Base-by-base conservation (phyloP, 208 protist genomes). In the Leishmania tropica region DNA sequence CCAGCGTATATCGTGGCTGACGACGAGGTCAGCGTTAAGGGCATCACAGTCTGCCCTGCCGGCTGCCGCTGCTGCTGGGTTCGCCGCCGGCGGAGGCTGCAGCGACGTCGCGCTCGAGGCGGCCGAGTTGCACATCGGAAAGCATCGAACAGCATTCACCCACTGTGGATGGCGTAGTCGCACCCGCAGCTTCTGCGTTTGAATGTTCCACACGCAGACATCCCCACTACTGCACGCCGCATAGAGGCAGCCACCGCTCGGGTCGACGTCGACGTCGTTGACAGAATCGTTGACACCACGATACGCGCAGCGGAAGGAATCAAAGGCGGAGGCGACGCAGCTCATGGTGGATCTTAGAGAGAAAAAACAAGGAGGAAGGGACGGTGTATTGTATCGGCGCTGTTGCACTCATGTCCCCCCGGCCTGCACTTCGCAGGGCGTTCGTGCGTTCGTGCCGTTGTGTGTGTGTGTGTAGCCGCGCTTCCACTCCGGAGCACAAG, bases 131-230 rank as follows among this genome's bases (percentile, higher is more conserved):
- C 47, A 40, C 31, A 82, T 71, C 15, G 89, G 89, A 62, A 88
- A 92, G 73, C 89, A 90, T 4, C 87, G 87, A 7, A 89, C 83
- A 5, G 85, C 81, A 81, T 92, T 92, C 37, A 90, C 87, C 83
- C 89, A 89, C 17, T 80, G 67, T 19, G 79, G 62, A 67, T 87
- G 87, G 3, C 85, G 58, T 42, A 92, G 60, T 35, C 80, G 75
- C n/a, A 85, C 86, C 10, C 80, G n/a, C 4, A 86, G 80, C 37
- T 84, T 70, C 56, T 79, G 83, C 17, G 81, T 80, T 5, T 54
- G 58, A 1, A 90, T 79, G 45, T 90, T 76, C 87, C 89, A 92
- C 28, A 92, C 83, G 11, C 77, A 75, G 3, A 90, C 82, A 19
- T 87, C 89, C 17, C 84, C 81, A 60, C 56, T 81, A 64, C 78